These are phyloP conservation scores for Ophiobolus disseminans DNA, from an alignment of 2,329 filamentous ascomycete species.

Conservation along the genomic window DNA sequence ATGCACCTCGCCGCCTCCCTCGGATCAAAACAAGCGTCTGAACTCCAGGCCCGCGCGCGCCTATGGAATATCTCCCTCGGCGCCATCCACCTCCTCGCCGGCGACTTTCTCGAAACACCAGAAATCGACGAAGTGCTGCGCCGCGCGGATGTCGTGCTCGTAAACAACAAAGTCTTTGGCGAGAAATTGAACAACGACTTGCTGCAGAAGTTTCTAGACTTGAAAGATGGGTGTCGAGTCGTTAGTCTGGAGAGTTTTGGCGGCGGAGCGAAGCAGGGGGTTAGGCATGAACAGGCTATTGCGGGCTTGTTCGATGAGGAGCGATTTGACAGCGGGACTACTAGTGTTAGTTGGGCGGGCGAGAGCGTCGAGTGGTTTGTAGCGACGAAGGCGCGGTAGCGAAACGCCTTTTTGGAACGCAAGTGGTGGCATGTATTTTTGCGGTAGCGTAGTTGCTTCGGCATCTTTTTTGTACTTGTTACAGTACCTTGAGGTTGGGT, in stretches of 20 bases:
- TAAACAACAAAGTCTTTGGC: constrained; percentile 98
- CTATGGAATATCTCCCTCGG: constrained; percentile 89
- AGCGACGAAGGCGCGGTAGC: constrained; percentile 62
- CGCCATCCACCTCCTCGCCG: constrained; percentile 77
- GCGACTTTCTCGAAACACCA: constrained; percentile 80
- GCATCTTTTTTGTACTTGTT: background rate
- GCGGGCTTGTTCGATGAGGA: constrained; percentile 82
- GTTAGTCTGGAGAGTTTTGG: constrained; percentile 88
- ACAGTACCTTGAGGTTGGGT: too few relatives aligned
- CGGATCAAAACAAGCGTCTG: constrained; percentile 78
- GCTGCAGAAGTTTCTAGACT: constrained; percentile 87
- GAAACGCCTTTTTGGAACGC: background rate
- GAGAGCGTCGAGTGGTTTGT: constrained; percentile 86
- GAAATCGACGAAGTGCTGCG: constrained; percentile 76
- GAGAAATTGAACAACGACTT: constrained; percentile 84
- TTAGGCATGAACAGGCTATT: constrained; percentile 78
- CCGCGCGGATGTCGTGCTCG: constrained; percentile 90
- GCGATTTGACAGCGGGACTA: constrained; percentile 71
- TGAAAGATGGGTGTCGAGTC: constrained; percentile 88
- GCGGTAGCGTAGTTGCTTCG: too few relatives aligned
- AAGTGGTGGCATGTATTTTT: background rate
- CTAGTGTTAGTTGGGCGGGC: constrained; percentile 88
- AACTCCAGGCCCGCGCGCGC: constrained; percentile 83
- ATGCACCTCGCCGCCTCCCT: constrained; percentile 89
- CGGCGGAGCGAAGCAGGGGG: constrained; percentile 77